Base-by-base conservation (phyloP, 257 asterid species). In the Nicotiana otophora region DNA sequence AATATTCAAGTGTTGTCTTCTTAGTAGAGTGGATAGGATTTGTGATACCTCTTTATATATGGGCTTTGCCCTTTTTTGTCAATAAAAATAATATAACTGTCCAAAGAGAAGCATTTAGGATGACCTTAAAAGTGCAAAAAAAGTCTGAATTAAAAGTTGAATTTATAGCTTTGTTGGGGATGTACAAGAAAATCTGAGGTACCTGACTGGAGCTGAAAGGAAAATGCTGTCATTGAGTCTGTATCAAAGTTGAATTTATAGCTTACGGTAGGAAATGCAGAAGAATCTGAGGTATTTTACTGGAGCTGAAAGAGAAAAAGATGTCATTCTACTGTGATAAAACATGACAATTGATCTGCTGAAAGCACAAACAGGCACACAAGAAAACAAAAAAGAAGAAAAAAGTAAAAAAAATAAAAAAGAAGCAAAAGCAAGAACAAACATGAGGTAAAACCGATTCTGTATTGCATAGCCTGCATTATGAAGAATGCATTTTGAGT, bases 291-390 rank as follows among this genome's bases (percentile, higher is more conserved):
- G 6, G 58, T 70, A 20, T n/a, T 70, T 70, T 39, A 70, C 78
- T 42, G 34, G 78, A 20, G 57, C 54, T 39, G n/a, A 42, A 70
- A 39, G 58, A 39, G 58, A 70, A 70, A 36, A 70, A 42, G 33
- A 70, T 70, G 58, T 39, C 58, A 70, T 39, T 70, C 58, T 70
- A 39, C 19, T 69, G 23, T 39, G 77, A 69, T 69, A n/a, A 69
- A 69, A 39, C 78, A 70, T 42, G 78, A 10, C 46, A 42, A 70
- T 70, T 70, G 78, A 39, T 70, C 58, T 70, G 17, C 78, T 39
- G 78, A 70, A 69, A 70, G 57, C 78, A 39, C 34, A 70, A 70
- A 70, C 12, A 70, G 78, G 78, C 33, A n/a, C 78, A 70, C 78
- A 70, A 39, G 78, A 11, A n/a, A 70, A 15, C n/a, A 69, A 69